Evolutionary conservation across 2,329 filamentous ascomycete species (phyloP).

Genomic region (Lojkania enalia): DNA sequence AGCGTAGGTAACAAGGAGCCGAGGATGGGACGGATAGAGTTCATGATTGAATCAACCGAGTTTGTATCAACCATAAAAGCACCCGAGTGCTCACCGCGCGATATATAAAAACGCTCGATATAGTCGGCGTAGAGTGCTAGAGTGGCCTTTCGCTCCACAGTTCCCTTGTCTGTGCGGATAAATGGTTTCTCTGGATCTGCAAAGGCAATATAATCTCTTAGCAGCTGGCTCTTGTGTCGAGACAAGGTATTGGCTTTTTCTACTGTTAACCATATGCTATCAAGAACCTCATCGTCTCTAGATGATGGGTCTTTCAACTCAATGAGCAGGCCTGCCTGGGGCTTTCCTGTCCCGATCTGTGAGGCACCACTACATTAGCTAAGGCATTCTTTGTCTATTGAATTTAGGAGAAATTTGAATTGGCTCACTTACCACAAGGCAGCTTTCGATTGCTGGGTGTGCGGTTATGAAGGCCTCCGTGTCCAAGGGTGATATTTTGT

Average conservation of each 20-base stretch:
- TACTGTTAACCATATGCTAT: constrained; percentile 52
- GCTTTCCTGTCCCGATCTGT: constrained; percentile 32
- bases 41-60: constrained; percentile 9
- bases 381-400: neutral
- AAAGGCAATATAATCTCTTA: constrained; percentile 49
- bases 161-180: constrained; percentile 52
- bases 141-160: constrained; percentile 49
- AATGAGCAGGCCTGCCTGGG: constrained; percentile 36
- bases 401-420: neutral
- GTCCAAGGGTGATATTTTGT: constrained; percentile 24
- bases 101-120: constrained; percentile 53
- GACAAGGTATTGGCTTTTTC: constrained; percentile 48
- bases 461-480: constrained; percentile 26
- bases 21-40: constrained; percentile 13
- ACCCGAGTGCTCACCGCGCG: constrained; percentile 4
- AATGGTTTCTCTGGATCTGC: constrained; percentile 51
- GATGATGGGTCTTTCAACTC: constrained; percentile 24
- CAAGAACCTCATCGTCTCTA: constrained; percentile 35
- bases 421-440: no score
- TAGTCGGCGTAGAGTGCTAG: constrained; percentile 49
- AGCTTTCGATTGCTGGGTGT: constrained; percentile 35
- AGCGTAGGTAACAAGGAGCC: constrained; percentile 13
- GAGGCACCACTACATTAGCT: no score
- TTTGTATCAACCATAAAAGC: constrained; percentile 11
- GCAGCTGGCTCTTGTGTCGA: constrained; percentile 47